Evolutionary conservation across 2,329 filamentous ascomycete species (phyloP).

Genomic region (Aspergillus fumigatus): DNA sequence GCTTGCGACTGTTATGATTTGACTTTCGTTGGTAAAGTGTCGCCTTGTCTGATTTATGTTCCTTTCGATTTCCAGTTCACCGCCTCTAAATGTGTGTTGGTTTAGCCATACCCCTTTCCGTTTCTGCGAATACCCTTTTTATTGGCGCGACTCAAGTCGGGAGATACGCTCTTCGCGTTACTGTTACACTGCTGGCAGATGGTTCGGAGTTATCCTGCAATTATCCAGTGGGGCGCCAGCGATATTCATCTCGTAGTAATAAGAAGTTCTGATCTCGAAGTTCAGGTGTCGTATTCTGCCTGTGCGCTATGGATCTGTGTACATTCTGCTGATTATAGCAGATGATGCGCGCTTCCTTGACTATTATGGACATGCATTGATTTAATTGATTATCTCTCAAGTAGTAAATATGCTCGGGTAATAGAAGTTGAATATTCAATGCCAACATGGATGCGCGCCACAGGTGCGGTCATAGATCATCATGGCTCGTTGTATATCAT

Average conservation of each 20-base stretch:
- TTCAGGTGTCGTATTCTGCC: not conserved
- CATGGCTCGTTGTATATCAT: constrained; percentile 23
- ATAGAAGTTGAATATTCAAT: constrained; percentile 11
- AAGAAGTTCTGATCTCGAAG: not conserved
- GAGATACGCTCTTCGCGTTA: not conserved
- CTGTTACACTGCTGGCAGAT: not conserved
- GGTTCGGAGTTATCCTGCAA: not conserved
- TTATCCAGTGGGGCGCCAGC: not conserved
- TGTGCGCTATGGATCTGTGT: not conserved
- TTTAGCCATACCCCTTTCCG: constrained; percentile 4
- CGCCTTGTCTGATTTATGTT: not conserved
- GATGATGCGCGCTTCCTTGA: not conserved
- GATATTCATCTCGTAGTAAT: constrained; percentile 3
- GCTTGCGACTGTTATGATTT: constrained; percentile 1
- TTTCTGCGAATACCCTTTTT: not conserved
- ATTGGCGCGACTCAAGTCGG: not conserved
- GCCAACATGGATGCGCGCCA: constrained; percentile 12
- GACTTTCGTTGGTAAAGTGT: not conserved
- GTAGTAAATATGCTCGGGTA: constrained; percentile 9
- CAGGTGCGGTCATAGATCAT: constrained; percentile 14
- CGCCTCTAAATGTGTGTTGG: not conserved
- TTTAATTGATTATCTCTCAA: constrained; percentile 6
- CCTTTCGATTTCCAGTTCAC: not conserved
- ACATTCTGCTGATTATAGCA: not conserved
- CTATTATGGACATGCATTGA: not conserved